Percentiles rank a stretch among this genome's conserved stretches.
Evolutionary conservation across 2,329 filamentous ascomycete species (phyloP).

Genomic region (Daldinia sp.): DNA sequence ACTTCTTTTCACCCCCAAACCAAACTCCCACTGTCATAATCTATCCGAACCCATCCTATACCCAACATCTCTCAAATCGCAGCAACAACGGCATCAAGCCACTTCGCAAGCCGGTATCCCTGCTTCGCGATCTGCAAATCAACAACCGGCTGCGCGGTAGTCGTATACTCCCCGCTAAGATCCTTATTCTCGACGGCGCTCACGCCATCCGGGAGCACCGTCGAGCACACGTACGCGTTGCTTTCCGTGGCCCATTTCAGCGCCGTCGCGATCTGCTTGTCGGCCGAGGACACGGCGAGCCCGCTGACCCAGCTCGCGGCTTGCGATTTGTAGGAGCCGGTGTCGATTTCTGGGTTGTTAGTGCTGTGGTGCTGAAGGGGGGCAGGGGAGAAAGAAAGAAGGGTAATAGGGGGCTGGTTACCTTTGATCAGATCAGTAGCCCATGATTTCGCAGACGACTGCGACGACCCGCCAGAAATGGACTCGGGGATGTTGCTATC

Average conservation of each 20-base stretch:
- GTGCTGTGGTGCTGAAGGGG: background rate
- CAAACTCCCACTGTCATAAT: background rate
- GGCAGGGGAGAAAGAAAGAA: background rate
- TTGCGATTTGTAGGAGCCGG: constrained; percentile 49
- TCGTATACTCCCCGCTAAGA: constrained; percentile 52
- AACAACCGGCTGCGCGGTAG: constrained; percentile 50
- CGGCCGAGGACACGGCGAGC: constrained; percentile 46
- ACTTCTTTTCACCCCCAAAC: background rate
- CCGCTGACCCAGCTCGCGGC: constrained; percentile 50
- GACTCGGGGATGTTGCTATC: constrained; percentile 65
- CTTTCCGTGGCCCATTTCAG: constrained; percentile 53
- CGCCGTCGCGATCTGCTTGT: constrained; percentile 42
- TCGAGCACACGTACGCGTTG: constrained; percentile 55
- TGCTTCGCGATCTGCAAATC: constrained; percentile 56
- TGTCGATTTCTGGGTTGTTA: constrained; percentile 46
- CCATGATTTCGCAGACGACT: constrained; percentile 51
- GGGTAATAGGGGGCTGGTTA: constrained; percentile 5
- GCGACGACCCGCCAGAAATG: constrained; percentile 49
- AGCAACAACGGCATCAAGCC: constrained; percentile 47
- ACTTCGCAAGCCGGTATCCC: constrained; percentile 51
- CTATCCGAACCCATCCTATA: background rate
- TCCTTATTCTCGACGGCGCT: constrained; percentile 51
- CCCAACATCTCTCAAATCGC: constrained; percentile 17
- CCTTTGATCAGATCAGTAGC: constrained; percentile 48
- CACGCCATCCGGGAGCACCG: constrained; percentile 51